Evolutionary conservation across 768 basidiomycete genomes (phyloP), one percentile per base, ranked within the genome.

Genomic region (Royoungia palumana): DNA sequence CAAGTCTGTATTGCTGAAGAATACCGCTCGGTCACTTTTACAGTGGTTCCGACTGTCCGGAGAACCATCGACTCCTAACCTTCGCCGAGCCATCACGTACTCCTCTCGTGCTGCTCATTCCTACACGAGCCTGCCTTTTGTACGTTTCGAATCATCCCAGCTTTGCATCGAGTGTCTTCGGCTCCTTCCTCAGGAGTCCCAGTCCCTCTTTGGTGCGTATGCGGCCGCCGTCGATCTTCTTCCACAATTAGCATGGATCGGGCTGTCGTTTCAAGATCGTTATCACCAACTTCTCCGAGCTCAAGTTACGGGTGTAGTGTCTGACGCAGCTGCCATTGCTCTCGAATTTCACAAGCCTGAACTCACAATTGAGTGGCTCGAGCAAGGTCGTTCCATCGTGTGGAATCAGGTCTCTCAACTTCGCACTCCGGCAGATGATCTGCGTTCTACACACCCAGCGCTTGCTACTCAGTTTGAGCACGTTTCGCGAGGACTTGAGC

Each of bases 351-450:
- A 43, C 1, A 11, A 8, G 2, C 39, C 35, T 6, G 19, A 40
- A 17, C 32, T 28, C 0, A 50, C 57, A 3, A 45, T 58, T 10
- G 57, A 57, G 17, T 58, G 52, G 56, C 44, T 58, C 13, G 56
- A 58, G 21, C 44, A 58, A 39, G 56, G 51, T 6, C 56, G 56
- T 5, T 58, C 47, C 1, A 34, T 58, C 11, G 46, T 56, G 2
- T 55, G 46, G 53, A 49, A 42, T 5, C 24, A 25, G 8, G 24
- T 25, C 24, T 25, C 24, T 4, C 24, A 25, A 25, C 24, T 25
- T 25, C 54, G 50, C 25, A 46, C n/a, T 5, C 41, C 54, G 1
- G 24, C 24, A 1, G 38, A 56, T n/a, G 47, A 51, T 2, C 22
- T 56, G 12, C 32, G 35, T 0, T 16, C 35, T 2, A 12, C 13